These are phyloP conservation scores for Pelargonium myrrhifolium DNA, from an alignment of 441 rosid genomes.

Conservation along the genomic window DNA sequence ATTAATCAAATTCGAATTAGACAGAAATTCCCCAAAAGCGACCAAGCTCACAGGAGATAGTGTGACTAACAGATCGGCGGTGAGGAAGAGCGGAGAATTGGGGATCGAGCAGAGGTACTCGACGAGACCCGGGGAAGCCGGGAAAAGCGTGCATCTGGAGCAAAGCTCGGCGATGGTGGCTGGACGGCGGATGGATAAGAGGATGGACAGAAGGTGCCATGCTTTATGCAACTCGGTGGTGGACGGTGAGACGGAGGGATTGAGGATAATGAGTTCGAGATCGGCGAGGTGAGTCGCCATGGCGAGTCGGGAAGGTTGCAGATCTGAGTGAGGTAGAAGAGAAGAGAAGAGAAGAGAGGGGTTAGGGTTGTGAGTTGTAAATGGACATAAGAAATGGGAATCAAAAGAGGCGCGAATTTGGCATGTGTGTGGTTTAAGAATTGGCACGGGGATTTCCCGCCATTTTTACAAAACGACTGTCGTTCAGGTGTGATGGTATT, in stretches of 20 bases:
- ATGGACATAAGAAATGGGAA: slow-evolving; percentile 5
- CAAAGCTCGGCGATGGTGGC: slow-evolving; percentile 36
- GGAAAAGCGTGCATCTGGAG: slow-evolving; percentile 38
- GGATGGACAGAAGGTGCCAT: slow-evolving; percentile 49
- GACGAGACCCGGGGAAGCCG: slow-evolving; percentile 37
- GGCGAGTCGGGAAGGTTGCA: slow-evolving; percentile 6
- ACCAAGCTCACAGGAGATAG: slow-evolving; percentile 31
- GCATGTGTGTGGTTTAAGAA: slow-evolving; percentile 3
- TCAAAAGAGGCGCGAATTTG: slow-evolving; percentile 21
- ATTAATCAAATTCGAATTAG: slow-evolving; percentile 21
- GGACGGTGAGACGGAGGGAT: slow-evolving; percentile 19
- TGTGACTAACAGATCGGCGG: slow-evolving; percentile 28
- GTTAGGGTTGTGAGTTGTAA: slow-evolving; percentile 18
- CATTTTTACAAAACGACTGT: neutral
- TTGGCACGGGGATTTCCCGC: slow-evolving; percentile 10
- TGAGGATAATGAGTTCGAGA: slow-evolving; percentile 19
- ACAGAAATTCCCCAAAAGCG: slow-evolving; percentile 25
- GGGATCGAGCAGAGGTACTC: slow-evolving; percentile 44
- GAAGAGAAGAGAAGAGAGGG: neutral
- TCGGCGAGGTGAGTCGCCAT: slow-evolving; percentile 24
- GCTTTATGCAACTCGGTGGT: slow-evolving; percentile 40
- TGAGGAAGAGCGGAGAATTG: slow-evolving; percentile 38
- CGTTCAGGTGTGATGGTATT: too few relatives aligned
- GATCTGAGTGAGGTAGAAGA: neutral
- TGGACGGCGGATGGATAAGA: slow-evolving; percentile 54